Evolutionary conservation across 1,284 basidiomycete species (phyloP).

Genomic region (Meira nashicola): DNA sequence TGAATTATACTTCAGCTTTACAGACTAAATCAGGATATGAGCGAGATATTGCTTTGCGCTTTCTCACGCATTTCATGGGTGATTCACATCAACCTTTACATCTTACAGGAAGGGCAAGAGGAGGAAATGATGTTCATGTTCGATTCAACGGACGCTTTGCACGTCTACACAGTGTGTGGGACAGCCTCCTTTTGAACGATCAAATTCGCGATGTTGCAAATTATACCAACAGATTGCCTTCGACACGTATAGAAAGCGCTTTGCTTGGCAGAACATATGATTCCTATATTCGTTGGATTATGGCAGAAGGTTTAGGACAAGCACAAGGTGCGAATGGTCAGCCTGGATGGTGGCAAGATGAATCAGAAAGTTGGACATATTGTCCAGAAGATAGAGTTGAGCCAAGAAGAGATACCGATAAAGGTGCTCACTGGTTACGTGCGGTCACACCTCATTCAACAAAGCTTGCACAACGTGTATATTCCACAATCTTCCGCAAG

Average conservation of each 20-base stretch:
- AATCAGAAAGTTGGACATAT: conserved; percentile 43
- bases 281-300: conserved; percentile 76
- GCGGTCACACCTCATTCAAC: conserved; percentile 6
- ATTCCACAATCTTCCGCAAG: neutral
- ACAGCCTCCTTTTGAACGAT: conserved; percentile 66
- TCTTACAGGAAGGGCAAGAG: conserved; percentile 74
- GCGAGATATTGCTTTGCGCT: conserved; percentile 67
- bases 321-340: neutral
- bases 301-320: conserved; percentile 66
- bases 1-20: conserved; percentile 44
- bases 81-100: conserved; percentile 89
- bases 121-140: conserved; percentile 66
- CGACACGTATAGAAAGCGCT: conserved; percentile 64
- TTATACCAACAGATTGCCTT: conserved; percentile 68
- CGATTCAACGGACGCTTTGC: conserved; percentile 49
- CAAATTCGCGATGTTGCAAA: conserved; percentile 69
- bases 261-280: conserved; percentile 79
- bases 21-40: conserved; percentile 14
- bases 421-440: neutral
- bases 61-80: conserved; percentile 82
- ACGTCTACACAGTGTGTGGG: conserved; percentile 79
- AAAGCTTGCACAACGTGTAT: neutral
- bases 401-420: neutral
- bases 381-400: conserved; percentile 2
- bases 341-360: conserved; percentile 25